Evolutionary conservation across 768 basidiomycete genomes (phyloP), one percentile per base, ranked within the genome.

Genomic region (Amanita exitialis): DNA sequence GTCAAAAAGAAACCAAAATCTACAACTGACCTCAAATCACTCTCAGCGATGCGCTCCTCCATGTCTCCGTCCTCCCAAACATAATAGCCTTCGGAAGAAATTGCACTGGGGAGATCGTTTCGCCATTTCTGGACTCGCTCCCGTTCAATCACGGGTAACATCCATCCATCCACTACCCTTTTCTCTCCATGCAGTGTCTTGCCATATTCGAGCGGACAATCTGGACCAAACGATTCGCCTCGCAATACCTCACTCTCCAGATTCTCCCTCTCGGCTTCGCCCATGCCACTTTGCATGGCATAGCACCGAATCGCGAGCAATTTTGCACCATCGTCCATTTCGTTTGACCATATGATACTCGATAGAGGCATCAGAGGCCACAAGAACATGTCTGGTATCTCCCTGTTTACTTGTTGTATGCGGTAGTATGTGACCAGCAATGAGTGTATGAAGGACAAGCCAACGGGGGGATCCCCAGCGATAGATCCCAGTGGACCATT

Each of bases 391-490:
- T 60, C 53, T 2, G 90, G 83, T 16, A 93, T 73, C 54, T 79
- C 69, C 13, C 81, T 80, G 62, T 89, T 91, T 20, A 80, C 80
- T 60, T 76, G 74, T 15, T 93, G 71, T 44, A 95, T 74, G 35
- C 93, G 83, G 61, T 87, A 87, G 59, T 93, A 90, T 0, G 87
- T 78, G 39, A 95, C 71, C 28, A 96, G 75, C 0, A 86, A 64
- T 45, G 72, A 71, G 20, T 93, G 88, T 10, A 93, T 66, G n/a
- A 74, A 72, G 16, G 60, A 59, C 4, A 63, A 49, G 34, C 82
- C 72, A 44, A 70, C 52, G 2, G 66, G 59, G 4, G 72, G 53
- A 7, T 58, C 51, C 41, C 69, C 57, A 4, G 69, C 58, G 16
- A 80, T 59, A 61, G 74, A 69, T 2, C 68, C 62, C 8, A 93